phyloP scores from a whole-genome alignment of 331 rosid genomes.

The Quercus lobata region DNA sequence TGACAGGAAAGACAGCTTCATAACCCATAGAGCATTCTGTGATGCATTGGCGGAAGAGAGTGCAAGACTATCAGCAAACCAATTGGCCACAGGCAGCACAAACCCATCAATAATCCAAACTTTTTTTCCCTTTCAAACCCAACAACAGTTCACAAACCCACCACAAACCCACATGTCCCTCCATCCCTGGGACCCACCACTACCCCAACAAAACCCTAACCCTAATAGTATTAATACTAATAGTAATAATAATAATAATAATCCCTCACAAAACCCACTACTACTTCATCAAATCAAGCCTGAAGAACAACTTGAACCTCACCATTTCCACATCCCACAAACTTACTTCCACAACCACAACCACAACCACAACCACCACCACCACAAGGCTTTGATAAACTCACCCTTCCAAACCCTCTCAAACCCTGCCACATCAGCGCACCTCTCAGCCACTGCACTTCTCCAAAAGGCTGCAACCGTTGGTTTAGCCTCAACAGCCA shows the following conservation, averaged over 20 bases:
- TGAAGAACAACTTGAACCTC: slow-evolving; percentile 23
- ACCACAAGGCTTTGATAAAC: slow-evolving; percentile 27
- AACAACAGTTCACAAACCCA: slow-evolving; percentile 19
- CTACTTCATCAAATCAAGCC: slow-evolving; percentile 38
- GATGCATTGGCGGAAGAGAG: slow-evolving; percentile 97
- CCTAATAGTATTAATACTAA: slow-evolving; percentile 28
- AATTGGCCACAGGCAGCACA: slow-evolving; percentile 19
- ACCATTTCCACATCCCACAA: slow-evolving; percentile 29
- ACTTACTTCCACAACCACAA: slow-evolving; percentile 12
- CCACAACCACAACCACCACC: neutral
- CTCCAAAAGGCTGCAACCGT: slow-evolving; percentile 88
- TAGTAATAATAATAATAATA: neutral
- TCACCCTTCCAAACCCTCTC: slow-evolving; percentile 40
- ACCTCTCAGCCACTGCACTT: slow-evolving; percentile 86
- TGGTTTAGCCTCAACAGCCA: slow-evolving; percentile 35
- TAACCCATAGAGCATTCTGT: slow-evolving; percentile 95
- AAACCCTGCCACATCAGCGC: slow-evolving; percentile 42
- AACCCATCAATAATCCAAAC: slow-evolving; percentile 26
- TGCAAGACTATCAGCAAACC: slow-evolving; percentile 69
- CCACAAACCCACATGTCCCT: slow-evolving; percentile 21
- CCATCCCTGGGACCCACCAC: slow-evolving; percentile 39
- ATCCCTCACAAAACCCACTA: neutral
- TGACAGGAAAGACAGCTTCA: slow-evolving; percentile 91
- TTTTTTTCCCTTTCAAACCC: slow-evolving; percentile 52
- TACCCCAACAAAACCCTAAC: slow-evolving; percentile 58